These are phyloP conservation scores for Pseudisothecium myosuroides DNA, from an alignment of 225 moss, liverwort and hornwort genomes.

Conservation along the genomic window DNA sequence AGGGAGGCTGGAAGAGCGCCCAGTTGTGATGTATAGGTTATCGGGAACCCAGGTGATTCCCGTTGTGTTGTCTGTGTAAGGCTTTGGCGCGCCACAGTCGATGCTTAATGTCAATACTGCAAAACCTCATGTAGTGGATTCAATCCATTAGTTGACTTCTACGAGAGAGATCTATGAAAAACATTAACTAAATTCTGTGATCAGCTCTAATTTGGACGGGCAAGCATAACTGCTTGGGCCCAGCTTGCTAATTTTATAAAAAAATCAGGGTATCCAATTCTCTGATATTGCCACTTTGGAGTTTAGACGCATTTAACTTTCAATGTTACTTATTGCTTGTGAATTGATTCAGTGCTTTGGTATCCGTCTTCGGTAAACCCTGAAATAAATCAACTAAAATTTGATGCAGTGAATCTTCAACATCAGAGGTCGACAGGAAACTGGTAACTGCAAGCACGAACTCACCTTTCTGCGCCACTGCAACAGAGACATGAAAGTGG, in stretches of 20 bases:
- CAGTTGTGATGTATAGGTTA: not conserved
- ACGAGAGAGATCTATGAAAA: not conserved
- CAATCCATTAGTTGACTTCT: not conserved
- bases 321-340: not conserved
- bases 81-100: slow-evolving; percentile 2
- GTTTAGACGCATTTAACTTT: not conserved
- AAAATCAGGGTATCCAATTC: not conserved
- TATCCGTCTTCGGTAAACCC: not conserved
- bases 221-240: not conserved
- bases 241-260: not conserved
- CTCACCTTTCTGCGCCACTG: not conserved
- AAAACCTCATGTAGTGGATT: not conserved
- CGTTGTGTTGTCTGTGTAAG: not conserved
- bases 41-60: slow-evolving; percentile 12
- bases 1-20: not conserved
- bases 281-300: not conserved
- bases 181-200: not conserved
- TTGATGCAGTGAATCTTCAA: not conserved
- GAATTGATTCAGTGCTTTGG: not conserved
- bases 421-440: not conserved
- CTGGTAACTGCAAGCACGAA: not conserved
- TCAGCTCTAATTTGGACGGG: not conserved
- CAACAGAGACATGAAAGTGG: not conserved
- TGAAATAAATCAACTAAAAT: not conserved
- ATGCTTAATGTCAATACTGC: slow-evolving; percentile 19